These are phyloP conservation scores for Hymenochaete sp. DNA, from an alignment of 1,284 basidiomycete genomes.

Conservation along the genomic window DNA sequence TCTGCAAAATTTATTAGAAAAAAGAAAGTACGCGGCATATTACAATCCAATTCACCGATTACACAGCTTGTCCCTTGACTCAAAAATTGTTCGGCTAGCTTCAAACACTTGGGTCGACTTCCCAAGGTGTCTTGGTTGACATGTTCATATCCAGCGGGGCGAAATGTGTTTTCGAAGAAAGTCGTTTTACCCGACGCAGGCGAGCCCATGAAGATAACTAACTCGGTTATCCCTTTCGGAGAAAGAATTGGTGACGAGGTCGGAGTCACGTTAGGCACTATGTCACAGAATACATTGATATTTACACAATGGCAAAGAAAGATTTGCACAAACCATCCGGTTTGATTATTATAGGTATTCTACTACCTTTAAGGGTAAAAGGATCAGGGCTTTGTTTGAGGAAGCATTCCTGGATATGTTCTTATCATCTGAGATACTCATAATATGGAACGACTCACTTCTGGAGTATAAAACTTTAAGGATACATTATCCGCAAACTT, in stretches of 20 bases:
- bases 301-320: background rate
- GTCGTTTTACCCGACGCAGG: conserved; percentile 85
- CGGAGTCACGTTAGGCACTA: conserved; percentile 54
- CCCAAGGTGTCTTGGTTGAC: conserved; percentile 82
- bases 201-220: conserved; percentile 83
- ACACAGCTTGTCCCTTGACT: conserved; percentile 58
- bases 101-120: conserved; percentile 67
- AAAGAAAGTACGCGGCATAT: background rate
- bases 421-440: background rate
- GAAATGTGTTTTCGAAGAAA: conserved; percentile 68
- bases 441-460: conserved; percentile 28
- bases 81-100: conserved; percentile 51
- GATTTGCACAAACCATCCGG: conserved; percentile 12
- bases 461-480: conserved; percentile 64
- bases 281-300: background rate
- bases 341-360: conserved; percentile 38
- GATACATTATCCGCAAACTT: conserved; percentile 79
- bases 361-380: conserved; percentile 50
- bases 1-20: conserved; percentile 38
- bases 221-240: conserved; percentile 30
- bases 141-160: conserved; percentile 62
- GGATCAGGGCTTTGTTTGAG: conserved; percentile 41
- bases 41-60: conserved; percentile 44
- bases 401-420: conserved; percentile 63
- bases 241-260: conserved; percentile 55